Conservation (phyloP, 2,329 filamentous ascomycete species). For the Aspergillus novofumigatus region DNA sequence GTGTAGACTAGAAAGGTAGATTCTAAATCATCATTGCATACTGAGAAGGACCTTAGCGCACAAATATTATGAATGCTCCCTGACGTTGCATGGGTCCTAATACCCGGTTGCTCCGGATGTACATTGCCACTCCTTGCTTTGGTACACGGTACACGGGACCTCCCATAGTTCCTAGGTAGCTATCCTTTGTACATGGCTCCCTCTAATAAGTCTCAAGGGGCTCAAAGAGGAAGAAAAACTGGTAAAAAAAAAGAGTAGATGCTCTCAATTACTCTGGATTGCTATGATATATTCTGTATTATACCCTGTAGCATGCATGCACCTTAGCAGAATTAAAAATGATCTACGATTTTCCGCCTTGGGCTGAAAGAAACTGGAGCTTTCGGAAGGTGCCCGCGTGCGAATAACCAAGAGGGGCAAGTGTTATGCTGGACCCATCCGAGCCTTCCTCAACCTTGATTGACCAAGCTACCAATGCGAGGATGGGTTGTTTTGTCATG, state of each 20-base stretch:
- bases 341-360: no score
- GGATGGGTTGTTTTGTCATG: no score
- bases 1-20: background rate
- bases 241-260: background rate
- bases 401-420: background rate
- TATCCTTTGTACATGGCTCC: background rate
- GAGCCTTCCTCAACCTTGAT: background rate
- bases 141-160: background rate
- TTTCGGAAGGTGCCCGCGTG: background rate
- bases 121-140: background rate
- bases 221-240: background rate
- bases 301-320: background rate
- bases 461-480: background rate
- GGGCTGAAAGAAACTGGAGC: background rate
- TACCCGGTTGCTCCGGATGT: background rate
- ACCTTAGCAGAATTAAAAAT: background rate
- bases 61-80: background rate
- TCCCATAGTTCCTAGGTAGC: background rate
- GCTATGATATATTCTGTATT: background rate
- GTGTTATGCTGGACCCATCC: background rate
- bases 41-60: background rate
- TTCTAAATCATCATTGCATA: background rate
- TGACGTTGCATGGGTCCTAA: background rate
- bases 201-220: background rate
- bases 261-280: background rate